Conservation (phyloP, 139 green algal genomes). For the Chlorella ohadii region DNA sequence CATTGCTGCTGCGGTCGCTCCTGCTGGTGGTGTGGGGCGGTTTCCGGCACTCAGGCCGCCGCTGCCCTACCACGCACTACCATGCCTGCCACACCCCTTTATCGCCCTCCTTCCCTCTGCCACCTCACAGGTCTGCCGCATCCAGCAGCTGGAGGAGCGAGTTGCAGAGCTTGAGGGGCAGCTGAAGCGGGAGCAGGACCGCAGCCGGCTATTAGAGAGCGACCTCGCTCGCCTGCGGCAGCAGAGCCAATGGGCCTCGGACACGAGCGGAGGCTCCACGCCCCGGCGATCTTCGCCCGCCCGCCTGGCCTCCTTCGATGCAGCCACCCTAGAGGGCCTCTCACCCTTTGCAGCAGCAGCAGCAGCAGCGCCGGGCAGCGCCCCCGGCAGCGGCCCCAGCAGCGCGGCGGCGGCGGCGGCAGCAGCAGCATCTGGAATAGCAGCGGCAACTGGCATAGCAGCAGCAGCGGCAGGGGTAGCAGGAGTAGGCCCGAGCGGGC, state of each 20-base stretch:
- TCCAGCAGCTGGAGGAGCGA: slow-evolving; percentile 44
- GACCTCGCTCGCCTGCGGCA: slow-evolving; percentile 41
- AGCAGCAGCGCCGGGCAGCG: background rate
- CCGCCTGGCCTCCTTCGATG: background rate
- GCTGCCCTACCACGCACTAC: no score
- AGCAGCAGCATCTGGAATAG: background rate
- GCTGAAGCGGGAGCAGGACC: slow-evolving; percentile 43
- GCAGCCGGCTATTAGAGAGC: slow-evolving; percentile 41
- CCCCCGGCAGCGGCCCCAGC: background rate
- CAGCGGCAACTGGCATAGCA: background rate
- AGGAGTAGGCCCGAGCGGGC: background rate
- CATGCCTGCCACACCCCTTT: no score
- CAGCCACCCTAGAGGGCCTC: background rate
- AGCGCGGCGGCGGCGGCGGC: background rate
- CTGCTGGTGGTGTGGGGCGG: no score
- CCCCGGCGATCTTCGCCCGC: background rate
- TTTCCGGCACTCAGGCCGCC: no score
- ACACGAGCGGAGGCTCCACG: background rate
- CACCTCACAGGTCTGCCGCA: background rate
- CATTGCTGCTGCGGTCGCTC: no score
- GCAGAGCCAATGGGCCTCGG: slow-evolving; percentile 5
- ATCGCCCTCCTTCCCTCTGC: background rate
- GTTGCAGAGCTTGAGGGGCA: slow-evolving; percentile 44
- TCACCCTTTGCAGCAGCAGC: background rate
- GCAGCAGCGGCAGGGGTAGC: background rate